Evolutionary conservation across 768 basidiomycete genomes (phyloP), one percentile per base, ranked within the genome.

Genomic region (Harrya chromipes): DNA sequence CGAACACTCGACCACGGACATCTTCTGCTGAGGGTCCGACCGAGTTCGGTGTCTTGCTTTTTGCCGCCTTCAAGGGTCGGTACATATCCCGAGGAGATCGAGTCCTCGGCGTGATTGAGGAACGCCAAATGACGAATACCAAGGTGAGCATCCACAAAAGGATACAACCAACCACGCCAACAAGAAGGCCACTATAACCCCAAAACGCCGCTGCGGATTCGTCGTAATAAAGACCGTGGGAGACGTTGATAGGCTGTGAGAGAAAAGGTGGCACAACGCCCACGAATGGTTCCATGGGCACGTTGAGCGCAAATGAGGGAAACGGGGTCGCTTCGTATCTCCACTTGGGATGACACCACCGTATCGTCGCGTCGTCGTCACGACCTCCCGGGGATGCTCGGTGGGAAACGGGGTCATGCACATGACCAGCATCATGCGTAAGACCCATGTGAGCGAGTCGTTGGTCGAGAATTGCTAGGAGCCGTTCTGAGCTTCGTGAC

Each of bases 271-370:
- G 35, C 7, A 4, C 29, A 10, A 34, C 16, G n/a, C 43, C 34
- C 10, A 14, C 10, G 14, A 11, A 7, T 11, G 40, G 38, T 40
- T 39, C 43, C 23, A n/a, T 33, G 9, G 34, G 13, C 1, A 34
- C 17, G 39, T 17, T 5, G 11, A 17, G 33, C 23, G 29, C n/a
- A 5, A 44, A 46, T 21, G 45, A 16, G 37, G 33, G 19, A 36
- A 21, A 26, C 13, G 31, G 23, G 3, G 38, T 11, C 19, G 17
- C 16, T 27, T 47, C 39, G 47, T 52, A 46, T 51, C 49, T 47
- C 42, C 43, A 27, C 47, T 26, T 33, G n/a, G 60, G 53, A 16
- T 56, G 60, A 14, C 60, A 62, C 1, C 60, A 62, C 1, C 7
- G 31, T 13, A 5, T 19, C 6, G 21, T 16, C 4, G 36, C 23